phyloP scores from a whole-genome alignment of 2,329 filamentous ascomycete genomes.

The Aspergillus quadrilineatus region DNA sequence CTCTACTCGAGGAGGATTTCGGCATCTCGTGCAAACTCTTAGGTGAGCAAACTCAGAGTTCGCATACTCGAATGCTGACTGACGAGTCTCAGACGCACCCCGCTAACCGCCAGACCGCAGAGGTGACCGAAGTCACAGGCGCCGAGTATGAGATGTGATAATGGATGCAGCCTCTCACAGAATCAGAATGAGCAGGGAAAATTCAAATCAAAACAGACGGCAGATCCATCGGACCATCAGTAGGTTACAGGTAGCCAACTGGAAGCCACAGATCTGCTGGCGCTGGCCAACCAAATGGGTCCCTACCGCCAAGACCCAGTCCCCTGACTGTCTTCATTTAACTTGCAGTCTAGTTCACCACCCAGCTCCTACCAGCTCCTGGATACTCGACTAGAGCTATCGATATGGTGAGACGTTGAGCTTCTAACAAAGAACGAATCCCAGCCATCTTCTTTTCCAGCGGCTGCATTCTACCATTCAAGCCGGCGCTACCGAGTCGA shows the following conservation, averaged over 20 bases:
- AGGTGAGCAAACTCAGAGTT: background rate
- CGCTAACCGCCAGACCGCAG: background rate
- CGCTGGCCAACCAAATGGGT: conserved; percentile 20
- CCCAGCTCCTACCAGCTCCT: background rate
- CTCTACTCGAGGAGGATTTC: background rate
- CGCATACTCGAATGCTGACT: too few species aligned
- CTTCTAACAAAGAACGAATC: background rate
- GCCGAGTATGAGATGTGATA: conserved; percentile 11
- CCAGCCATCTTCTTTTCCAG: conserved; percentile 7
- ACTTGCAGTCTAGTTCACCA: background rate
- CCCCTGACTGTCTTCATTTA: conserved; percentile 14
- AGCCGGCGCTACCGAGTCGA: background rate
- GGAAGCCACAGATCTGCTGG: conserved; percentile 23
- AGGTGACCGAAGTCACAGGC: conserved; percentile 14
- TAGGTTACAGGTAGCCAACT: conserved; percentile 22
- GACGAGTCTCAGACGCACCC: background rate
- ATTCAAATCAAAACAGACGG: conserved; percentile 2
- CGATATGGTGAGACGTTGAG: background rate
- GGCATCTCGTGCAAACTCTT: background rate
- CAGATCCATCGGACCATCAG: conserved; percentile 6
- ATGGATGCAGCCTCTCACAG: background rate
- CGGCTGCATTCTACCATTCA: background rate
- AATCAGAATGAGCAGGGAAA: background rate
- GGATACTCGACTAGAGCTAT: background rate
- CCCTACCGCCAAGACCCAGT: conserved; percentile 19